Conservation (phyloP, 371 early-diverging fungal genomes). For the Lichtheimia corymbifera region DNA sequence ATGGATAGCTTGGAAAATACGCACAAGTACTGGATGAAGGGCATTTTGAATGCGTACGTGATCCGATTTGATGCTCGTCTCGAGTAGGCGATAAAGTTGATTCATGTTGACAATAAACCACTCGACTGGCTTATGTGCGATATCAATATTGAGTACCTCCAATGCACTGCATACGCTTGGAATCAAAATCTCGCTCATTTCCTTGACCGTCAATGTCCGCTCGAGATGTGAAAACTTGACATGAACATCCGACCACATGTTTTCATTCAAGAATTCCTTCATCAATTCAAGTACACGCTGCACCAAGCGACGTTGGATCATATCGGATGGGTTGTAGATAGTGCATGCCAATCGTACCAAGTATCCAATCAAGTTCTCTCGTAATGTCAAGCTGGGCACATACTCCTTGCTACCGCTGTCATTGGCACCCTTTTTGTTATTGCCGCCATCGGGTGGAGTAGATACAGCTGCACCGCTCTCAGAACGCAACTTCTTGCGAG, state of each 20-base stretch:
- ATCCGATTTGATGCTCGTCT: constrained; percentile 69
- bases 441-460: neutral
- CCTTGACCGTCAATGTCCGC: constrained; percentile 43
- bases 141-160: constrained; percentile 68
- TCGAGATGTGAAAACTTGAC: constrained; percentile 56
- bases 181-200: constrained; percentile 39
- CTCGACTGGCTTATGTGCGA: constrained; percentile 57
- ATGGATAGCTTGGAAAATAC: constrained; percentile 60
- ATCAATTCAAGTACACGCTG: constrained; percentile 66
- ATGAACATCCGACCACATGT: constrained; percentile 64
- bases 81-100: constrained; percentile 68
- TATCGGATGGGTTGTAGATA: constrained; percentile 55
- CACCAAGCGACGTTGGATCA: constrained; percentile 51
- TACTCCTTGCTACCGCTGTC: constrained; percentile 34
- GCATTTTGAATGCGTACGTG: constrained; percentile 62
- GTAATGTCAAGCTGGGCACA: constrained; percentile 53
- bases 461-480: constrained; percentile 6
- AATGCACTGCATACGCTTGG: constrained; percentile 64
- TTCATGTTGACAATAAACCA: constrained; percentile 73
- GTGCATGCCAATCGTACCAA: constrained; percentile 74
- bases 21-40: constrained; percentile 68
- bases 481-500: constrained; percentile 15
- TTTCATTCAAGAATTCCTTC: constrained; percentile 58
- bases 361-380: constrained; percentile 71
- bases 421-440: constrained; percentile 4